Evolutionary conservation across 768 basidiomycete species (phyloP).

Genomic region (Lyophyllum atratum): DNA sequence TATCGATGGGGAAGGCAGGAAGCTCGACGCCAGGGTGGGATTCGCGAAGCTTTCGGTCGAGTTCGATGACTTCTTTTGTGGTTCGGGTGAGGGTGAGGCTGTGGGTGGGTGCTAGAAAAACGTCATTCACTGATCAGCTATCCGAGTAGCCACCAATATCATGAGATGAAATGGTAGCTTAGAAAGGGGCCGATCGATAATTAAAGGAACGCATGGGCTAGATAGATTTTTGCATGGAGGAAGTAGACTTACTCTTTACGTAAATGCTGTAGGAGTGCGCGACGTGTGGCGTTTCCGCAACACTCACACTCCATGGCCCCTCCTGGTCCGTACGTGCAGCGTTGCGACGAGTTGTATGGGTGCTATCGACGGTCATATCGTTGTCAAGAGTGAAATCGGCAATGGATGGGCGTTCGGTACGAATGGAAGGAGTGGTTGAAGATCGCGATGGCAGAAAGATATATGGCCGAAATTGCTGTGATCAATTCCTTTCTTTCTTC

Average conservation of each 20-base stretch:
- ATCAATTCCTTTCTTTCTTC: slow-evolving; percentile 35
- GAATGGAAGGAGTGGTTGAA: slow-evolving; percentile 25
- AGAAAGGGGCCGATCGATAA: slow-evolving; percentile 9
- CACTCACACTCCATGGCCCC: slow-evolving; percentile 86
- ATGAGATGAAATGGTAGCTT: slow-evolving; percentile 1
- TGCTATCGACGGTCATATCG: slow-evolving; percentile 21
- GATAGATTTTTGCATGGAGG: slow-evolving; percentile 20
- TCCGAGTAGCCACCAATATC: slow-evolving; percentile 4
- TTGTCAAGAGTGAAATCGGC: slow-evolving; percentile 22
- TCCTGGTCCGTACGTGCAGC: slow-evolving; percentile 75
- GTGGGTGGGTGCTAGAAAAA: slow-evolving; percentile 75
- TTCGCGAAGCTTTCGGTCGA: slow-evolving; percentile 80
- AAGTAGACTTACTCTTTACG: slow-evolving; percentile 77
- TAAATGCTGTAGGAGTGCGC: slow-evolving; percentile 76
- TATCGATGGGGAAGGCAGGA: slow-evolving; percentile 64
- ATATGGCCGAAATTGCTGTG: slow-evolving; percentile 35
- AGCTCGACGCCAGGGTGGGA: slow-evolving; percentile 55
- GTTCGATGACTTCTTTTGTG: slow-evolving; percentile 73
- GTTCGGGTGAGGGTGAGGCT: slow-evolving; percentile 86
- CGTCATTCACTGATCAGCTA: slow-evolving; percentile 24
- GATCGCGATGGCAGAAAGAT: slow-evolving; percentile 38
- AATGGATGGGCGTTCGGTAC: slow-evolving; percentile 9
- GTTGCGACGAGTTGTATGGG: slow-evolving; percentile 39
- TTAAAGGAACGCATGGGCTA: slow-evolving; percentile 5
- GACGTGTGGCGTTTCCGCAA: slow-evolving; percentile 83